Conservation (phyloP, 2,329 filamentous ascomycete species). For the Paraphaeosphaeria sporulosa region DNA sequence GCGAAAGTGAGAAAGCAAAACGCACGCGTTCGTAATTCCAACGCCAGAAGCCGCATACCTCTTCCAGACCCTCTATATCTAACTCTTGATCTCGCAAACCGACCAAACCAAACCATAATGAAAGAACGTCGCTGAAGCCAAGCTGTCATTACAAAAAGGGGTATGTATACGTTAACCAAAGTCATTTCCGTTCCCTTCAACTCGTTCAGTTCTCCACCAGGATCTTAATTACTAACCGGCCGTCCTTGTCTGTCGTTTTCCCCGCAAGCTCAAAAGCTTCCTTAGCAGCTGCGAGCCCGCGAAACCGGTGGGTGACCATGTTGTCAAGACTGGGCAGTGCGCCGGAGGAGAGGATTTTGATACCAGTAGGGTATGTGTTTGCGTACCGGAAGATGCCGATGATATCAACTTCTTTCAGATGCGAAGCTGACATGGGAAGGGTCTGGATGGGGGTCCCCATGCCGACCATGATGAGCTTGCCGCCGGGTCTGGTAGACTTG, state of each 20-base stretch:
- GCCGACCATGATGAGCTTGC: constrained; percentile 62
- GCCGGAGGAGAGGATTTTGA: constrained; percentile 60
- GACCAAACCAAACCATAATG: too few relatives aligned
- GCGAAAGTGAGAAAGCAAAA: neutral
- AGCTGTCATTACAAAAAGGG: too few relatives aligned
- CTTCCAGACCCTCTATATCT: constrained; percentile 8
- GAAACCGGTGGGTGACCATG: constrained; percentile 62
- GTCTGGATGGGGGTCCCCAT: constrained; percentile 75
- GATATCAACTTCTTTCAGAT: constrained; percentile 78
- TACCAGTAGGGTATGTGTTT: constrained; percentile 64
- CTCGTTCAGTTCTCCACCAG: constrained; percentile 32
- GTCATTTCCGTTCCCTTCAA: neutral
- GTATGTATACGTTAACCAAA: neutral
- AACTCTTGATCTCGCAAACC: neutral
- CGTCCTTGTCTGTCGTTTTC: constrained; percentile 59
- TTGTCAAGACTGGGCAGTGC: constrained; percentile 58
- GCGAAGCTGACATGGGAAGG: constrained; percentile 74
- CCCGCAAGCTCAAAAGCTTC: constrained; percentile 61
- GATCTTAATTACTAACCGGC: constrained; percentile 63
- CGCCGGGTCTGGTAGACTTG: constrained; percentile 56
- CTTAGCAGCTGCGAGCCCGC: constrained; percentile 56
- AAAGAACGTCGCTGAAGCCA: neutral
- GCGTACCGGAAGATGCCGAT: constrained; percentile 79
- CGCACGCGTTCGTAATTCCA: neutral
- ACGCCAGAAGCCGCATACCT: constrained; percentile 6